These are phyloP conservation scores for Phytopythium delawarense DNA, from an alignment of 352 stramenopile genomes.

Conservation along the genomic window DNA sequence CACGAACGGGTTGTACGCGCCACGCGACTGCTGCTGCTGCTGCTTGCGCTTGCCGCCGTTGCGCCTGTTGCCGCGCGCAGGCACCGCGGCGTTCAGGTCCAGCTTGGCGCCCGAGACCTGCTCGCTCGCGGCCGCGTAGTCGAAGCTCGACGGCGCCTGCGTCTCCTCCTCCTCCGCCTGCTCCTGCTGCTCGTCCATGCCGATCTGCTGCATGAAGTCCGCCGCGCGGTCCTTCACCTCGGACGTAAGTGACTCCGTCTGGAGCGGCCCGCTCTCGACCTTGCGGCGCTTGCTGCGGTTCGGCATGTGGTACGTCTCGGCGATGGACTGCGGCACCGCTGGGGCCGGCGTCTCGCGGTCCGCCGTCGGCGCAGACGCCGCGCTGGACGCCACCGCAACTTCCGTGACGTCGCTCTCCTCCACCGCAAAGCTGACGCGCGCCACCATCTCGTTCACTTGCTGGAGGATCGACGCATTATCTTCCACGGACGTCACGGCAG, in stretches of 20 bases:
- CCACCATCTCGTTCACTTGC: slow-evolving; percentile 58
- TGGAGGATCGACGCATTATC: slow-evolving; percentile 20
- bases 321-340: slow-evolving; percentile 58
- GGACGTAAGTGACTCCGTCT: slow-evolving; percentile 9
- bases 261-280: slow-evolving; percentile 11
- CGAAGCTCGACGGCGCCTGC: slow-evolving; percentile 27
- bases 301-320: slow-evolving; percentile 70
- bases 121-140: slow-evolving; percentile 48
- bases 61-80: slow-evolving; percentile 7
- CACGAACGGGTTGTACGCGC: slow-evolving; percentile 78
- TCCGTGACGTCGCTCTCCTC: slow-evolving; percentile 33
- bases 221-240: slow-evolving; percentile 36
- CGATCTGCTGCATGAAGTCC: slow-evolving; percentile 46
- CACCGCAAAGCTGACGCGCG: slow-evolving; percentile 50
- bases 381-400: slow-evolving; percentile 3
- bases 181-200: slow-evolving; percentile 5
- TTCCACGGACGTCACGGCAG: background rate
- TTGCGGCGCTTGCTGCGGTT: slow-evolving; percentile 68
- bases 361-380: slow-evolving; percentile 9
- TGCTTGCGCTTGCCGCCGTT: slow-evolving; percentile 27
- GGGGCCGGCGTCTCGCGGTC: slow-evolving; percentile 10
- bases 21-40: slow-evolving; percentile 36
- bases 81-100: slow-evolving; percentile 36
- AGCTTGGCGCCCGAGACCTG: slow-evolving; percentile 43
- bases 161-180: slow-evolving; percentile 7